These are phyloP conservation scores for Amanita muscaria DNA, from an alignment of 768 basidiomycete genomes.

Conservation along the genomic window DNA sequence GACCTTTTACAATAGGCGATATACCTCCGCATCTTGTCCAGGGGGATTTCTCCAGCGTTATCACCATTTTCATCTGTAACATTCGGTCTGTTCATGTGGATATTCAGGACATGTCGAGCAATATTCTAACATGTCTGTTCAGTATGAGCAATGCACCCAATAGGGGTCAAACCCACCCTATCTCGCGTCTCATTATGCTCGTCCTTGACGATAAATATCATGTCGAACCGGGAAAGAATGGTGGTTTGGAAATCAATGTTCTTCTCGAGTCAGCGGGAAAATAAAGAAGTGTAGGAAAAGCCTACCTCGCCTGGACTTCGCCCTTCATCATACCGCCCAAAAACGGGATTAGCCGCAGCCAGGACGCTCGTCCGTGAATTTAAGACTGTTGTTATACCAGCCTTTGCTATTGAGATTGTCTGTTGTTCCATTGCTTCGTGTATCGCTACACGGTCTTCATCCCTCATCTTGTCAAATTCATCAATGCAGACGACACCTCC, in stretches of 20 bases:
- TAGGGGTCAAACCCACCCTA: slow-evolving; percentile 42
- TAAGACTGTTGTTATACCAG: slow-evolving; percentile 94
- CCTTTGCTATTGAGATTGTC: slow-evolving; percentile 98
- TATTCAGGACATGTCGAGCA: slow-evolving; percentile 96
- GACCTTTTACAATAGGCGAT: slow-evolving; percentile 95
- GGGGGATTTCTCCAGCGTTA: slow-evolving; percentile 78
- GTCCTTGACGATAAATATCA: slow-evolving; percentile 99
- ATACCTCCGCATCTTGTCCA: slow-evolving; percentile 98
- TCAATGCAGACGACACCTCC: slow-evolving; percentile 99
- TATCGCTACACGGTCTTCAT: slow-evolving; percentile 97
- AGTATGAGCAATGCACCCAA: slow-evolving; percentile 1
- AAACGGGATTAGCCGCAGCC: slow-evolving; percentile 96
- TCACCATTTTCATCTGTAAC: slow-evolving; percentile 55
- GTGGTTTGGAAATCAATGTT: slow-evolving; percentile 99
- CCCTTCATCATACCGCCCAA: slow-evolving; percentile 95
- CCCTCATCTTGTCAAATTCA: slow-evolving; percentile 99
- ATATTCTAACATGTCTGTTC: slow-evolving; percentile 51
- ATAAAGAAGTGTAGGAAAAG: background rate
- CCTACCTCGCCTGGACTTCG: slow-evolving; percentile 87
- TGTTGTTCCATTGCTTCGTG: slow-evolving; percentile 99
- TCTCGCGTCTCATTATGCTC: slow-evolving; percentile 95
- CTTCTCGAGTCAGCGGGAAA: slow-evolving; percentile 21
- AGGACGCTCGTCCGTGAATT: slow-evolving; percentile 95
- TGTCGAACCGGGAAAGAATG: slow-evolving; percentile 95
- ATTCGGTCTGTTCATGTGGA: slow-evolving; percentile 92